Base-by-base conservation (phyloP, 192 early-diverging fungal genomes). In the Backusella australiensis region DNA sequence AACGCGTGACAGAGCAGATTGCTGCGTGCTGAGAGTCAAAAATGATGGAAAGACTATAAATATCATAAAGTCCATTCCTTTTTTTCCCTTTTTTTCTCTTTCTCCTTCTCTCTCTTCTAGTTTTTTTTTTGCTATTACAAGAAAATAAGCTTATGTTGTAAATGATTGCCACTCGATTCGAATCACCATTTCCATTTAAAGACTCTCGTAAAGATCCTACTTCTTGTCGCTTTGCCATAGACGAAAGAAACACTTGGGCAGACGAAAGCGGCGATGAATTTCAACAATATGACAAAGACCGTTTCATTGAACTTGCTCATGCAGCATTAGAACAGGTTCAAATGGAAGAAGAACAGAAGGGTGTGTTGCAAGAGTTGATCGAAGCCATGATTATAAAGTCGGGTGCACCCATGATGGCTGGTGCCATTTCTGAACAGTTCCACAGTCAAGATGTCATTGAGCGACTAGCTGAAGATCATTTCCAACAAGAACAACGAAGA, bases 361-460 rank as follows among this genome's bases (percentile, higher is more conserved):
- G 80, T 14, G 76, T 81, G 2, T 7, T 81, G 19, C 67, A 74
- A 72, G 80, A 81, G 71, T 41, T 81, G 72, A 29, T 81, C 12
- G 80, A 81, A 56, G 69, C 73, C 7, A 23, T 81, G n/a, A 75
- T 77, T 26, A 74, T 77, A 7, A 52, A 68, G 8, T 75, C 73
- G 15, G 80, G 80, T 15, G 80, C 77, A 7, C 73, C 80, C 23
- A 38, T 72, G 42, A 65, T 81, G 69, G 80, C 76, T 2, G 76
- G 59, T 34, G 80, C 71, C 26, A 77, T 81, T 71, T 65, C 72
- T 52, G 80, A 81, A 52, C 80, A 81, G 42, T 42, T 81, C 21
- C 80, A 77, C 19, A 81, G 80, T 44, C 80, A 81, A 49, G 80
- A 81, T 59, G 76, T 81, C 41, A 81, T 81, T 41, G 80, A 81